These are phyloP conservation scores for Nicotiana undulata DNA, from an alignment of 257 asterid genomes.

Conservation along the genomic window DNA sequence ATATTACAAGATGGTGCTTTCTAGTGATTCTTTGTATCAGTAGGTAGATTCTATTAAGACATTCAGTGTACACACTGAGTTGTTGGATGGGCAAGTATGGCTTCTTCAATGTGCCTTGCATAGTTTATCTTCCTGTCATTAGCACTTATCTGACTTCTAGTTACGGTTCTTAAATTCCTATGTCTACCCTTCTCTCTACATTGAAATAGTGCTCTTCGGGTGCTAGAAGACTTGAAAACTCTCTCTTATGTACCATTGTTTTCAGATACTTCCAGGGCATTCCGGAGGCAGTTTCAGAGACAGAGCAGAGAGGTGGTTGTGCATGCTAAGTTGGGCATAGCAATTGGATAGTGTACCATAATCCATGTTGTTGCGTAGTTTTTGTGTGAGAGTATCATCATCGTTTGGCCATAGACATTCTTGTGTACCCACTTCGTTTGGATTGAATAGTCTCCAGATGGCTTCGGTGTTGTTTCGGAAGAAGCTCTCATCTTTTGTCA, in stretches of 20 bases:
- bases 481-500: neutral
- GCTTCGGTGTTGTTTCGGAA: neutral
- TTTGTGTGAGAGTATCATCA: neutral
- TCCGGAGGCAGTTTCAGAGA: conserved; percentile 64
- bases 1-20: neutral
- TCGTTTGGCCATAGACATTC: neutral
- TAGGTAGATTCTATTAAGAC: no score
- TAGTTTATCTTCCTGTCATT: neutral
- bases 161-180: neutral
- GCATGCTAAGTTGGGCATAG: conserved; percentile 49
- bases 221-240: neutral
- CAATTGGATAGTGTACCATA: neutral
- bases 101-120: neutral
- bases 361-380: neutral
- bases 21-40: neutral
- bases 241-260: neutral
- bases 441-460: neutral
- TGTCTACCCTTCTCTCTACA: neutral
- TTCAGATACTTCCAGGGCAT: conserved; percentile 82
- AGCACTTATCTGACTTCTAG: neutral
- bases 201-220: neutral
- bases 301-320: conserved; percentile 79
- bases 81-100: neutral
- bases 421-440: neutral
- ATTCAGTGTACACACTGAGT: no score